Evolutionary conservation across 2,329 filamentous ascomycete species (phyloP).

Genomic region (Paramyrothecium roridum): DNA sequence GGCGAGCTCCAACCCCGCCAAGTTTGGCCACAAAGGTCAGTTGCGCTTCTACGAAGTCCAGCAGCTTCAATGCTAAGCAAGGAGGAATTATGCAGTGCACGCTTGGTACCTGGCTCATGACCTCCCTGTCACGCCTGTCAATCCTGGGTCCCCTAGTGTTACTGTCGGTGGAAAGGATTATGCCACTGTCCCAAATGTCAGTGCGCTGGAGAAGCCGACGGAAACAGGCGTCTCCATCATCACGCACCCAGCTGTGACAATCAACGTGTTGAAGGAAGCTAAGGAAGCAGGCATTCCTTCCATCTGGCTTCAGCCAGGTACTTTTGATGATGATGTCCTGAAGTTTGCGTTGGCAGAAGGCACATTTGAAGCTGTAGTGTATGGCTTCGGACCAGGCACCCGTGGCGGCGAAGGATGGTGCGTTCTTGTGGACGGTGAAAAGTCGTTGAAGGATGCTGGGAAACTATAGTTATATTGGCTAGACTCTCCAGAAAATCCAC

Average conservation of each 20-base stretch:
- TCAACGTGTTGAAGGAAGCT: slow-evolving; percentile 72
- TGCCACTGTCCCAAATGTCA: slow-evolving; percentile 62
- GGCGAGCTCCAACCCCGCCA: slow-evolving; percentile 77
- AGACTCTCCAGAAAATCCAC: background rate
- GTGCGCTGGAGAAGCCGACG: slow-evolving; percentile 60
- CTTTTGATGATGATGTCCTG: slow-evolving; percentile 74
- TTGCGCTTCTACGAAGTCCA: background rate
- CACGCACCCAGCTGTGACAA: slow-evolving; percentile 77
- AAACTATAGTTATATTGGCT: slow-evolving; percentile 35
- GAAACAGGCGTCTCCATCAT: slow-evolving; percentile 81
- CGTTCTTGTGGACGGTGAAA: slow-evolving; percentile 79
- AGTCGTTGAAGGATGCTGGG: slow-evolving; percentile 53
- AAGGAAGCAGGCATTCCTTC: slow-evolving; percentile 68
- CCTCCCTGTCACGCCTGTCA: slow-evolving; percentile 78
- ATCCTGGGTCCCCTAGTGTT: slow-evolving; percentile 67
- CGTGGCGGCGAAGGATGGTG: slow-evolving; percentile 76
- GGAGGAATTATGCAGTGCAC: slow-evolving; percentile 60
- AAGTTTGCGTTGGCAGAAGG: slow-evolving; percentile 59
- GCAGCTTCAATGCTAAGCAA: slow-evolving; percentile 1
- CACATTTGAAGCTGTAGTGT: slow-evolving; percentile 68
- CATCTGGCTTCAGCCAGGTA: slow-evolving; percentile 90
- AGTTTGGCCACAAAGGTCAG: slow-evolving; percentile 85
- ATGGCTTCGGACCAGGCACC: slow-evolving; percentile 52
- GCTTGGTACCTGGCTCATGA: slow-evolving; percentile 80
- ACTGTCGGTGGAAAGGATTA: slow-evolving; percentile 56